Percentiles rank a stretch among this genome's conserved stretches.
These are phyloP conservation scores for Elaeis oleifera DNA, from an alignment of 202 grass and related monocot species.

Conservation along the genomic window DNA sequence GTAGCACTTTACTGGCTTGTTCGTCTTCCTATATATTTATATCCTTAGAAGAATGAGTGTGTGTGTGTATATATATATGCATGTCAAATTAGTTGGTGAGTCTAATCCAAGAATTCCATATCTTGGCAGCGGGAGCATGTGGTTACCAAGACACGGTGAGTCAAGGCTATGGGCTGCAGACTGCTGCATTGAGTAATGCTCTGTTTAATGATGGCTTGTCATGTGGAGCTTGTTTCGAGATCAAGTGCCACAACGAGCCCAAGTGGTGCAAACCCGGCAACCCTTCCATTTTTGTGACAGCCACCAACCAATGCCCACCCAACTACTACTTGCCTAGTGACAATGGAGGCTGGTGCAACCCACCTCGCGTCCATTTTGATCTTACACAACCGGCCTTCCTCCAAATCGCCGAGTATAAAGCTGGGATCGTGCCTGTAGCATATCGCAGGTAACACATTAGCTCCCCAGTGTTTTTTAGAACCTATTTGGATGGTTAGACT, in stretches of 20 bases:
- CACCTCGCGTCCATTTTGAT: constrained; percentile 15
- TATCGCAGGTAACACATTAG: constrained; percentile 27
- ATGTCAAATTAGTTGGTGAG: too few relatives aligned
- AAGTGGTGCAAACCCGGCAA: not conserved
- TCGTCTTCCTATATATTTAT: too few relatives aligned
- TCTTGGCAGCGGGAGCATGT: not conserved
- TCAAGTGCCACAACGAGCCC: constrained; percentile 14
- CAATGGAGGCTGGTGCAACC: constrained; percentile 12
- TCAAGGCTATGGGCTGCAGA: constrained; percentile 4
- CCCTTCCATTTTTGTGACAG: not conserved
- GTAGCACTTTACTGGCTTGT: too few relatives aligned
- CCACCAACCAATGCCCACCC: constrained; percentile 3
- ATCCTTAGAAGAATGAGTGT: too few relatives aligned
- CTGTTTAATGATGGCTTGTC: not conserved
- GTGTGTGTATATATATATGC: too few relatives aligned
- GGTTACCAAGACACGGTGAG: not conserved
- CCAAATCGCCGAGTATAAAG: constrained; percentile 37
- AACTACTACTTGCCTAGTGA: constrained; percentile 4
- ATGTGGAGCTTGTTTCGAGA: constrained; percentile 1
- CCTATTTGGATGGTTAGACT: too few relatives aligned
- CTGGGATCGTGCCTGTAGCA: constrained; percentile 39
- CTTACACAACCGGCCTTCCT: constrained; percentile 24
- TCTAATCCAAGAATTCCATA: too few relatives aligned
- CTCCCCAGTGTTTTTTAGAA: too few relatives aligned
- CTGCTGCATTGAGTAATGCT: not conserved